Evolutionary conservation across 2,329 filamentous ascomycete genomes (phyloP).

Genomic region (Apiospora arundinis): DNA sequence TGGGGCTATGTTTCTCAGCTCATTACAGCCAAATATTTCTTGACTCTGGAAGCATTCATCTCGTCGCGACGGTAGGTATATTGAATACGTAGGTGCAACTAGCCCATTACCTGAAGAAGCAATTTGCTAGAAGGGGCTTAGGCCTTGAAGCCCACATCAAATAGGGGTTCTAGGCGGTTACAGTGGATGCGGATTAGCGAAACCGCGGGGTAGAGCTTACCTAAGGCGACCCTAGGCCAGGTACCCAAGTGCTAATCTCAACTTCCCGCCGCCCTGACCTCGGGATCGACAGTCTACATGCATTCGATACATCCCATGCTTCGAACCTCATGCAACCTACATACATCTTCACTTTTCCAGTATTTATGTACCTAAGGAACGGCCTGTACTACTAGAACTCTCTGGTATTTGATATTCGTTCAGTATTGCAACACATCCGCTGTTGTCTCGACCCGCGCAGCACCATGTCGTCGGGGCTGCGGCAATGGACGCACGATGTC

Average conservation of each 20-base stretch:
- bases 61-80: too few species aligned
- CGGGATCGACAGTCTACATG: not conserved
- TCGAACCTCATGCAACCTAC: not conserved
- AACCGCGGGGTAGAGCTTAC: conserved; percentile 5
- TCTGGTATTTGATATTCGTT: not conserved
- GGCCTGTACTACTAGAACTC: too few species aligned
- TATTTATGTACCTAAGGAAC: not conserved
- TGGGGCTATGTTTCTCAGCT: too few species aligned
- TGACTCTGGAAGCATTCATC: too few species aligned
- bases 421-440: not conserved
- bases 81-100: too few species aligned
- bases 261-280: not conserved
- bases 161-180: not conserved
- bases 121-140: not conserved
- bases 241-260: not conserved
- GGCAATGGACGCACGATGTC: conserved; percentile 47
- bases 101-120: too few species aligned
- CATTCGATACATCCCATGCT: not conserved
- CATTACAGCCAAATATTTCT: too few species aligned
- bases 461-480: conserved; percentile 7
- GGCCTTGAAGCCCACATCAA: not conserved
- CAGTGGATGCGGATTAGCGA: not conserved
- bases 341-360: not conserved
- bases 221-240: not conserved
- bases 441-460: not conserved